Base-by-base conservation (phyloP, 2,329 filamentous ascomycete species). In the Penicillium sp. region DNA sequence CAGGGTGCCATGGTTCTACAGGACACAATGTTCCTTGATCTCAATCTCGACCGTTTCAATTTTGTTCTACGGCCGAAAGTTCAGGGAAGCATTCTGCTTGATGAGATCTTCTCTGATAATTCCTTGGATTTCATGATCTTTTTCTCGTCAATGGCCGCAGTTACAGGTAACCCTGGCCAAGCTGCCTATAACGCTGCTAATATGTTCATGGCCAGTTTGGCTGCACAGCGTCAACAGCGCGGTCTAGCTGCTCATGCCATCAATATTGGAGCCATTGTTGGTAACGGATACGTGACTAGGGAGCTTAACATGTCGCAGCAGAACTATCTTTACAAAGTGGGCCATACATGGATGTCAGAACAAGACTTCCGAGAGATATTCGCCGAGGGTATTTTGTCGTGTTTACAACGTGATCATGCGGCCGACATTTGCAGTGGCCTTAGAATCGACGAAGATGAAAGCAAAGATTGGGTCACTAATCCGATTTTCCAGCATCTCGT, bases 111-210 rank as follows among this genome's bases (percentile, higher is more conserved):
- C 47, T 43, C 53, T 5, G 49, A 63, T 49, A 35, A 58, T 51
- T 44, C 57, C 36, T 58, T 76, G 7, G 72, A 74, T 45, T 76
- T 75, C 53, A 74, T 75, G 56, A 53, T 75, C 12, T 56, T 71
- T 26, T 56, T 74, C 5, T 72, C 70, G 1, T 75, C 71, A 0
- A 54, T 68, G 9, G 59, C 62, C 13, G 65, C 66, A 2, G 59
- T 69, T 8, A 56, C 72, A 28, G 65, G 67, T 7, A 60, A 61
- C 37, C 48, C 58, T 9, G 59, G 59, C 18, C 59, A 72, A 40
- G 62, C 64, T 1, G 64, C 62, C 3, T 74, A 75, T 43, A 66
- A 67, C 9, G 66, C 69, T 4, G 71, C 63, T 1, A 69, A 68
- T 37, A 60, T 65, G 13, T 74, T 67, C 49, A 63, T 68, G 47